A percentile compares a stretch with the other conserved stretches of the same genome.
phyloP scores from a whole-genome alignment of 2,329 filamentous ascomycete genomes.

The Emericellopsis atlantica region DNA sequence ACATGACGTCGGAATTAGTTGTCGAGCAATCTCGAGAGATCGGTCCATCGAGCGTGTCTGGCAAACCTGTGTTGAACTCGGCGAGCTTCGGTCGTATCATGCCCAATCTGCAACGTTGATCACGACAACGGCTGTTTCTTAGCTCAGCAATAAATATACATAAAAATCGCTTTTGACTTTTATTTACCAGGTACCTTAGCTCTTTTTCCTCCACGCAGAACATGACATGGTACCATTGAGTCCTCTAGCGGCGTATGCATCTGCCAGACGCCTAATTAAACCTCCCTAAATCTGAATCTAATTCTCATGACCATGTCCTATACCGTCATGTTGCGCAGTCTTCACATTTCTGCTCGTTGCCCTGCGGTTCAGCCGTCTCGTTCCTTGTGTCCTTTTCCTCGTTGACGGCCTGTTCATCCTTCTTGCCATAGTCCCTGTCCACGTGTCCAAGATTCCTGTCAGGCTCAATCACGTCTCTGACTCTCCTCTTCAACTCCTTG shows the following conservation, averaged over 20 bases:
- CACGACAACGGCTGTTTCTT: constrained; percentile 28
- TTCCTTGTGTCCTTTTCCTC: neutral
- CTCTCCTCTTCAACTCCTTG: constrained; percentile 75
- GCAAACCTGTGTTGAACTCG: constrained; percentile 12
- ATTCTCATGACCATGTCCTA: no score
- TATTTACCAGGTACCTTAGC: no score
- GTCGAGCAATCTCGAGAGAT: constrained; percentile 1
- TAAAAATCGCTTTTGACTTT: constrained; percentile 11
- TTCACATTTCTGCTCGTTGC: constrained; percentile 5
- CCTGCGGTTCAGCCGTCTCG: neutral
- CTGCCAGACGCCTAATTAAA: no score
- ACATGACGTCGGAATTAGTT: neutral
- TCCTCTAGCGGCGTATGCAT: no score
- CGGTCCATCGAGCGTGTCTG: constrained; percentile 7
- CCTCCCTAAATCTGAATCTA: no score
- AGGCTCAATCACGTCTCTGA: constrained; percentile 75
- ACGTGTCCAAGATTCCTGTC: constrained; percentile 70
- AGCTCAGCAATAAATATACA: constrained; percentile 27
- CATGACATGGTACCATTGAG: no score
- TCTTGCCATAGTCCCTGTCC: constrained; percentile 35
- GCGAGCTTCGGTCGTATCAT: constrained; percentile 20
- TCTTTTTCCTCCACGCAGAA: constrained; percentile 1
- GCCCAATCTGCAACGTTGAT: constrained; percentile 23
- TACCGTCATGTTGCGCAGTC: neutral
- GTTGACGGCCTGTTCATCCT: neutral